Base-by-base conservation (phyloP, 2,329 filamentous ascomycete genomes). In the Colletotrichum navitas region DNA sequence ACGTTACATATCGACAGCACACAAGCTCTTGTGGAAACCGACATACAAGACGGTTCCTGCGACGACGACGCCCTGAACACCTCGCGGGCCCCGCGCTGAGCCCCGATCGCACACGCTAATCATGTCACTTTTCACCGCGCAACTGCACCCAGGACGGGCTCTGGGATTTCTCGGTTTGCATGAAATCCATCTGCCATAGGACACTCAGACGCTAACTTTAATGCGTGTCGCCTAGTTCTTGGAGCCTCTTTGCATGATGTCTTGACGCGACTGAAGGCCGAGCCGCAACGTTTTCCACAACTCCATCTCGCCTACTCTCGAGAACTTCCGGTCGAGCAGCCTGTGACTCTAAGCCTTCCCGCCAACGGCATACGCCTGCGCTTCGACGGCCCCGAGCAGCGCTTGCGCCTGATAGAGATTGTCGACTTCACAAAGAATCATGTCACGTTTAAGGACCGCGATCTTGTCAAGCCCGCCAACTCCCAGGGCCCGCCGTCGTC, bases 331-430 rank as follows among this genome's bases (percentile, higher is more conserved):
- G 87, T 98, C 43, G 86, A 86, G 41, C 89, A 93, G 36, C 93
- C 94, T 0, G 88, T 98, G 24, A 85, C 93, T 54, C 82, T 98
- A 66, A 87, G 87, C 24, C 88, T 99, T 5, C 93, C 95, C 1
- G 88, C 90, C 4, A 99, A 98, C 82, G 96, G 96, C 36, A 81
- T 99, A 39, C 92, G 95, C 16, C 84, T 99, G 64, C 94, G 94
- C 52, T 99, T 99, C 79, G 96, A 99, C 79, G 96, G 95, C 0
- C 91, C 93, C 5, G 95, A 98, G 77, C 96, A 99, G 81, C 90
- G 95, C 45, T 85, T 99, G 52, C 93, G 96, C 3, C 84, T 99
- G 73, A 94, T 99, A 76, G 96, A 99, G 81, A 90, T 98, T 10
- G 83, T 94, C 65, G 94, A 98, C 82, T 98, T 99, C 79, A 91